Base-by-base conservation (phyloP, 768 basidiomycete species). In the Leucosporidium yakuticum region DNA sequence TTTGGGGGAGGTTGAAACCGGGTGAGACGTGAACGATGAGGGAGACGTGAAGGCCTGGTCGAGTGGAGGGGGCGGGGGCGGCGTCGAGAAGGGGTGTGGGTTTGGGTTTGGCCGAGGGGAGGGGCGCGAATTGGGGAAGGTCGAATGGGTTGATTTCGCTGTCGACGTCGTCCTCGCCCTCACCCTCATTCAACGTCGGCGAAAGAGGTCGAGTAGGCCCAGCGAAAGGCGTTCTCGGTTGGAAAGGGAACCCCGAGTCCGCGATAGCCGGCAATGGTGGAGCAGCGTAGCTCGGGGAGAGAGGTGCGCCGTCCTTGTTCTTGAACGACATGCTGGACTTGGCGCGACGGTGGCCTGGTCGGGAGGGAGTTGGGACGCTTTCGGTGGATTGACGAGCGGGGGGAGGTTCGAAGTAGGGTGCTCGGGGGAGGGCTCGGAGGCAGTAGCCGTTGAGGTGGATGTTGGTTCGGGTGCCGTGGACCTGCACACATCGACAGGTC, bases 381-480 rank as follows among this genome's bases (percentile, higher is more conserved):
- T 25, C 19, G 53, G 39, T 20, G 47, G 8, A 1, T 14, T 23
- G 4, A 9, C 31, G 20, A 20, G 20, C 32, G 62, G 50, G 64
- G 12, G 66, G 60, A 0, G 67, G 51, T 50, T 71, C 70, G 48
- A 65, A 71, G 25, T 68, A 47, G 19, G 70, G 70, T 5, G 70
- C 21, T 5, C 31, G 63, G 11, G 57, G 29, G 1, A 71, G 31
- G 2, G 70, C 60, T 6, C 70, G 70, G 15, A 71, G 39, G 1
- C 56, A 53, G 54, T 65, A 63, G 11, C 62, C 70, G 49, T 65
- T 68, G 49, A 71, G 48, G 29, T 60, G 53, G 15, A 71, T 60
- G 2, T 29, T 49, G 4, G 67, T 68, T 0, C 67, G 55, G 1
- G 47, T 57, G 19, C 64, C 61, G 5, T 44, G 39, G 21, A 34